These are phyloP conservation scores for Forsythia viridissima DNA, from an alignment of 257 asterid species.

Conservation along the genomic window DNA sequence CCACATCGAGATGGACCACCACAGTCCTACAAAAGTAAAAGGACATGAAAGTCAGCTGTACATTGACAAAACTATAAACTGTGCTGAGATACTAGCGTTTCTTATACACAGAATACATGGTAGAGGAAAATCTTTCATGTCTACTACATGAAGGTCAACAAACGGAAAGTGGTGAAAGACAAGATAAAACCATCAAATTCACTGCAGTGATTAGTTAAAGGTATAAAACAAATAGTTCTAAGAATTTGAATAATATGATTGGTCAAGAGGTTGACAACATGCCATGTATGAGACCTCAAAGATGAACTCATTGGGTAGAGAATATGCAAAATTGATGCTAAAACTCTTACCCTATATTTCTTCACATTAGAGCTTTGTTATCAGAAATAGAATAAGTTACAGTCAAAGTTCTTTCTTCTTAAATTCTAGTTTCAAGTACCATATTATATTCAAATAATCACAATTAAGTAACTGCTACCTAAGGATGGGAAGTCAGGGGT, in stretches of 20 bases:
- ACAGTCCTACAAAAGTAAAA: slow-evolving; percentile 59
- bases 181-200: neutral
- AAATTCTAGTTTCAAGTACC: neutral
- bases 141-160: neutral
- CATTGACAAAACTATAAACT: neutral
- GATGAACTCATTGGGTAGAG: neutral
- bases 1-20: slow-evolving; percentile 91
- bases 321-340: slow-evolving; percentile 15
- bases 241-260: neutral
- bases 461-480: neutral
- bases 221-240: neutral
- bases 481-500: neutral
- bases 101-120: neutral
- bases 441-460: slow-evolving; percentile 7
- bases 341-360: neutral
- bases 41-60: slow-evolving; percentile 20
- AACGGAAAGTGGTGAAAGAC: neutral
- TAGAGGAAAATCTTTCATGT: neutral
- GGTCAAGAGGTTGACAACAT: slow-evolving; percentile 6
- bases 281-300: neutral
- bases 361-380: neutral
- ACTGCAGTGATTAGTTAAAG: neutral
- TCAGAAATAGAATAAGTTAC: neutral
- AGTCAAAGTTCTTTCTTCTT: neutral
- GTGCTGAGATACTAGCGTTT: neutral